Evolutionary conservation across 73 alveolate species (phyloP).

Genomic region (Paramecium octaurelia): DNA sequence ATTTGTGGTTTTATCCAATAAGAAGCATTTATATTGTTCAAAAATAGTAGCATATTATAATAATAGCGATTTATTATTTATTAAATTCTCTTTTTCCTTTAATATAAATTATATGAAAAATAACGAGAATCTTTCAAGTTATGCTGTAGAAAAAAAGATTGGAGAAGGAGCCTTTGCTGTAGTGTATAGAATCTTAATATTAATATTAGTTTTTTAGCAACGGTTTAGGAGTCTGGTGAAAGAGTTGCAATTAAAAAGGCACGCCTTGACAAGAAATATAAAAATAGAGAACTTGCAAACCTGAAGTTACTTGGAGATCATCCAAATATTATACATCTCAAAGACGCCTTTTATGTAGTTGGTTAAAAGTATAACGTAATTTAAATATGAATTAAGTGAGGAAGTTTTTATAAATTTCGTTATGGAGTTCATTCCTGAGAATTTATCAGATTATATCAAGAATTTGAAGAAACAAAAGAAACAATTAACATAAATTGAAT

Average conservation of each 20-base stretch:
- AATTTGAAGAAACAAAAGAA: conserved; percentile 72
- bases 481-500: conserved; percentile 76
- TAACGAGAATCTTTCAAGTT: conserved; percentile 1
- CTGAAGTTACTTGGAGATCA: conserved; percentile 68
- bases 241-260: conserved; percentile 79
- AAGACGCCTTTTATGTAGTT: conserved; percentile 49
- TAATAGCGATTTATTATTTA: neutral
- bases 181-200: conserved; percentile 46
- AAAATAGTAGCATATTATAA: neutral
- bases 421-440: conserved; percentile 91
- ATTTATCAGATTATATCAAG: conserved; percentile 75
- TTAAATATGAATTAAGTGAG: conserved; percentile 54
- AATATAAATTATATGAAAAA: neutral
- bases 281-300: conserved; percentile 73
- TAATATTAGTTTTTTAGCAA: conserved; percentile 57
- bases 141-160: conserved; percentile 66
- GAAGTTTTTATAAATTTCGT: conserved; percentile 87
- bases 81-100: neutral
- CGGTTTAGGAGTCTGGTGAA: conserved; percentile 64
- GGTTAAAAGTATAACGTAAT: conserved; percentile 20
- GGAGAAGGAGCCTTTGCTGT: conserved; percentile 91
- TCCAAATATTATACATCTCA: conserved; percentile 61
- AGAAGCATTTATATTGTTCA: neutral
- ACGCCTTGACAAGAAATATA: conserved; percentile 72
- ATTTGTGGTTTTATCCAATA: too few relatives aligned